These are phyloP conservation scores for Musa schizocarpa DNA, from an alignment of 176 grass and related monocot genomes.

Conservation along the genomic window DNA sequence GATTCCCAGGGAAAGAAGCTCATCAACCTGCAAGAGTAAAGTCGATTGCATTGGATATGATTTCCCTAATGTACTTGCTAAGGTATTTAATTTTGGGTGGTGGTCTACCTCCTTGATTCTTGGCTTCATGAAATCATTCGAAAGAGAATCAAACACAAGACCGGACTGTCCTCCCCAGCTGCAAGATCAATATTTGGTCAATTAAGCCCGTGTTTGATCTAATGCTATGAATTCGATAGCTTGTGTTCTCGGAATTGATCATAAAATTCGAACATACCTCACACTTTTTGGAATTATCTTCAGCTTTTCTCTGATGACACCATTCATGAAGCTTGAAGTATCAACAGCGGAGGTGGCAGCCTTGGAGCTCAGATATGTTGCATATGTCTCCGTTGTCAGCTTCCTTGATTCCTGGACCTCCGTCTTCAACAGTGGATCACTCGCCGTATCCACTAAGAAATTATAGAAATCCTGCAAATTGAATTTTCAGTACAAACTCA, in stretches of 20 bases:
- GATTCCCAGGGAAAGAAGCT: constrained; percentile 45
- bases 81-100: background rate
- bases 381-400: constrained; percentile 28
- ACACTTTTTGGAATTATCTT: constrained; percentile 68
- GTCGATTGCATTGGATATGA: background rate
- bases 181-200: constrained; percentile 10
- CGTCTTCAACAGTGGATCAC: constrained; percentile 34
- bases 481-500: background rate
- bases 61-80: no score
- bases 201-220: no score
- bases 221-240: background rate
- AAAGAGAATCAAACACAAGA: constrained; percentile 37
- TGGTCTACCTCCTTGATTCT: constrained; percentile 52
- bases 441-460: constrained; percentile 55
- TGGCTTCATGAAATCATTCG: constrained; percentile 75
- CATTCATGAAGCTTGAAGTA: constrained; percentile 52
- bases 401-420: background rate
- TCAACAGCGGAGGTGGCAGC: constrained; percentile 19
- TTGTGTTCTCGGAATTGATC: background rate
- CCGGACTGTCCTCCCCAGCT: constrained; percentile 38
- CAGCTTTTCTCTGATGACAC: constrained; percentile 62
- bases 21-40: constrained; percentile 36
- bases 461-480: constrained; percentile 67
- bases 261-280: constrained; percentile 14
- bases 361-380: constrained; percentile 42